A percentile compares a stretch with the other conserved stretches of the same genome.
Evolutionary conservation across 805 yeast species (phyloP).

Genomic region (Blastobotrys attinorum): DNA sequence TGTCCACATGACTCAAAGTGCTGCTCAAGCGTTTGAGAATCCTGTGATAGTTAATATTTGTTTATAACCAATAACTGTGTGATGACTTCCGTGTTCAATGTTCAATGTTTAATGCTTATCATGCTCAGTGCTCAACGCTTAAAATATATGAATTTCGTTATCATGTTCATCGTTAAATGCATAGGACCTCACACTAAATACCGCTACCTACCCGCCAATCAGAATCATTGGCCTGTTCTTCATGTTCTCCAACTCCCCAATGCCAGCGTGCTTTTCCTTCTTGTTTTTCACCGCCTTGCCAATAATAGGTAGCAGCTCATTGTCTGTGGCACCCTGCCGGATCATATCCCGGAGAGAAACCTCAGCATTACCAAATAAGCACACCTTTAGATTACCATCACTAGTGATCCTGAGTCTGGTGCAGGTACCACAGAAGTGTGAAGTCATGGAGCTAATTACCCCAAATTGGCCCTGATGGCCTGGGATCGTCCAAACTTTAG

Average conservation of each 20-base stretch:
- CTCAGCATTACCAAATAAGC: conserved; percentile 46
- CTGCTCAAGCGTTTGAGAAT: background rate
- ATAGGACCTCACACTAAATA: no score
- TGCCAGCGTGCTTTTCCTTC: conserved; percentile 45
- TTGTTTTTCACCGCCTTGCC: conserved; percentile 40
- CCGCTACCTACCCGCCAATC: conserved; percentile 52
- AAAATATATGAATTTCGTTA: no score
- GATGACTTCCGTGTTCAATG: background rate
- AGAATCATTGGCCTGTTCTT: conserved; percentile 50
- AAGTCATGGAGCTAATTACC: conserved; percentile 50
- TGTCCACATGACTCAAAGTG: conserved; percentile 33
- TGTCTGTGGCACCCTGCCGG: conserved; percentile 31
- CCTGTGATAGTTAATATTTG: background rate
- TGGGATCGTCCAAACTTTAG: conserved; percentile 38
- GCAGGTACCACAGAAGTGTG: conserved; percentile 44
- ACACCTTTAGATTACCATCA: conserved; percentile 49
- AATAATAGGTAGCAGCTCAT: conserved; percentile 33
- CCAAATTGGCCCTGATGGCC: conserved; percentile 41
- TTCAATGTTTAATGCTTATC: no score
- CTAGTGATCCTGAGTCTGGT: conserved; percentile 44
- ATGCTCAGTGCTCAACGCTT: no score
- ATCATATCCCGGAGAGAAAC: conserved; percentile 40
- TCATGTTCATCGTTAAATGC: no score
- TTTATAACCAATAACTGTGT: background rate
- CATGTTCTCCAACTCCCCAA: conserved; percentile 38